These are phyloP conservation scores for Citrus inodora DNA, from an alignment of 345 rosid genomes.

Conservation along the genomic window DNA sequence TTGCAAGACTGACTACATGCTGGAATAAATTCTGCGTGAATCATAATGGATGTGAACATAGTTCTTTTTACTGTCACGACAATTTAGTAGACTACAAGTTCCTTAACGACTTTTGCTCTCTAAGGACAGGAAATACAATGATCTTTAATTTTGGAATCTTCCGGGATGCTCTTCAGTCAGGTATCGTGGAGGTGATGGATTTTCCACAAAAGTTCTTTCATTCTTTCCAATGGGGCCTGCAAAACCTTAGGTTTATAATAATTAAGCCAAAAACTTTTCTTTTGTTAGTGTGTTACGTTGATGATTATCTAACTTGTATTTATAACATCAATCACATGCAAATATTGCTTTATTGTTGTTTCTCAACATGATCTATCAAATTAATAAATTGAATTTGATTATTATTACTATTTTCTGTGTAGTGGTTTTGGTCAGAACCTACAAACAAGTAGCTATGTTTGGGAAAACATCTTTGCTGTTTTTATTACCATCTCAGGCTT, in stretches of 20 bases:
- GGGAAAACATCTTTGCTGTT: not conserved
- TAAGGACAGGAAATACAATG: slow-evolving; percentile 1
- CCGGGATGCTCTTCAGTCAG: slow-evolving; percentile 29
- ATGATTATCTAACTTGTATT: no score
- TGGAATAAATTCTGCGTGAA: slow-evolving; percentile 31
- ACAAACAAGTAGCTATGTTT: not conserved
- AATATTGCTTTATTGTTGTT: no score
- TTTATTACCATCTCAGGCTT: not conserved
- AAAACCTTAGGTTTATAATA: slow-evolving; percentile 30
- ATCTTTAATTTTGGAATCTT: slow-evolving; percentile 33
- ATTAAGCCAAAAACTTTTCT: no score
- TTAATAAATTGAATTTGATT: no score
- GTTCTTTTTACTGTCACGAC: slow-evolving; percentile 19
- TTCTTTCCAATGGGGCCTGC: slow-evolving; percentile 40
- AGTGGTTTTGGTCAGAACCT: not conserved
- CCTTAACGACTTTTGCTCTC: slow-evolving; percentile 20
- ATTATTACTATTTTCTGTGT: no score
- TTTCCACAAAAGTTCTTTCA: slow-evolving; percentile 30
- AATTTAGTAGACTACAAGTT: not conserved
- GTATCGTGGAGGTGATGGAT: slow-evolving; percentile 28
- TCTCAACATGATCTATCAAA: no score
- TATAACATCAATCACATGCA: no score
- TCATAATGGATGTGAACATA: not conserved
- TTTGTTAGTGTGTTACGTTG: no score
- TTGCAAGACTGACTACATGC: not conserved